Percentiles rank a stretch among this genome's conserved stretches.
Evolutionary conservation across 2,329 filamentous ascomycete species (phyloP).

Genomic region (Daldinia eschscholtzii): DNA sequence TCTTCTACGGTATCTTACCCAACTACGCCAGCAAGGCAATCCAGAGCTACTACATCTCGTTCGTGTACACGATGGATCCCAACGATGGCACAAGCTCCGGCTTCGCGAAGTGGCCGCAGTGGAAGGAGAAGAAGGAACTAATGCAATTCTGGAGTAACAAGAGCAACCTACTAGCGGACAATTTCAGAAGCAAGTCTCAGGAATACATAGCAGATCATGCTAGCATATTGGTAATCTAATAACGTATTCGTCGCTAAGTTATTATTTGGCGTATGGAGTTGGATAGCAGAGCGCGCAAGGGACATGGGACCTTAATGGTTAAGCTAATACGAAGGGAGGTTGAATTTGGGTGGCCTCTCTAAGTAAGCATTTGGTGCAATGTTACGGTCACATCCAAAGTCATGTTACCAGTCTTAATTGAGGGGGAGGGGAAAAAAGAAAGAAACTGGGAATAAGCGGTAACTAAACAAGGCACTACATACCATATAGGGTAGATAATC

Average conservation of each 20-base stretch:
- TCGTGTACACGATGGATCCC: conserved; percentile 77
- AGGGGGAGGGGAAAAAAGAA: background rate
- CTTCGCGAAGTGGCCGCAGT: conserved; percentile 56
- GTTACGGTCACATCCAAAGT: background rate
- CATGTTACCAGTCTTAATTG: background rate
- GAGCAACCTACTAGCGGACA: conserved; percentile 45
- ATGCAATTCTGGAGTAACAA: conserved; percentile 47
- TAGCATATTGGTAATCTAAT: conserved; percentile 37
- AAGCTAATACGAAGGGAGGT: conserved; percentile 1
- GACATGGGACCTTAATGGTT: background rate
- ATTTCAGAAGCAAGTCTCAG: conserved; percentile 46
- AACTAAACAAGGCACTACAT: background rate
- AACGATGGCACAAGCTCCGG: conserved; percentile 64
- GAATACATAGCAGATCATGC: conserved; percentile 42
- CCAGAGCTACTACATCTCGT: conserved; percentile 78
- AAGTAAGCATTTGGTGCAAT: background rate
- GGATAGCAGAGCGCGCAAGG: background rate
- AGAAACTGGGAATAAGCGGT: background rate
- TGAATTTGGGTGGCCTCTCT: conserved; percentile 1
- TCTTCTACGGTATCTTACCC: conserved; percentile 74
- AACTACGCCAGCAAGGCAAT: conserved; percentile 72
- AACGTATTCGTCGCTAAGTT: conserved; percentile 9
- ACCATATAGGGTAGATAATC: conserved; percentile 6
- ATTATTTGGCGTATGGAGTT: conserved; percentile 16
- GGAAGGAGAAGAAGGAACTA: conserved; percentile 61